phyloP scores from a whole-genome alignment of 148 eudicot genomes.

The Gaultheria prostrata region DNA sequence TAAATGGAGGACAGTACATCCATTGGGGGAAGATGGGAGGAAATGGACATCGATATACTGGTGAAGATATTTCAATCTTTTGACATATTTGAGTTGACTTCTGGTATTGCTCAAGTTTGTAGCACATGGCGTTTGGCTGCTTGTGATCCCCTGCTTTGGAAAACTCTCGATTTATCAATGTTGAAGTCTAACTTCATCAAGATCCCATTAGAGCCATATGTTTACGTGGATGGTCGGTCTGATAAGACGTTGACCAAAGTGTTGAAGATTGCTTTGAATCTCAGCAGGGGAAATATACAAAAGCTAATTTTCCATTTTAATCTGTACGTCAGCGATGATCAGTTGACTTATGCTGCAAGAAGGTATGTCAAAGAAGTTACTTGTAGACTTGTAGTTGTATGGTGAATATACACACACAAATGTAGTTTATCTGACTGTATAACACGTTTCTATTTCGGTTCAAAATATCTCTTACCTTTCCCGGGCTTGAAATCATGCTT shows the following conservation, averaged over 20 bases:
- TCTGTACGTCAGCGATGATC: slow-evolving; percentile 43
- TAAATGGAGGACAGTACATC: slow-evolving; percentile 27
- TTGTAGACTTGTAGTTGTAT: not conserved
- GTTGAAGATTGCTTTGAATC: slow-evolving; percentile 39
- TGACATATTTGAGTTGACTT: slow-evolving; percentile 34
- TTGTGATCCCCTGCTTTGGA: slow-evolving; percentile 48
- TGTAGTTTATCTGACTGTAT: not conserved
- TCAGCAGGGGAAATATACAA: slow-evolving; percentile 30
- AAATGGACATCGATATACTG: slow-evolving; percentile 44
- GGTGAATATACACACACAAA: not conserved
- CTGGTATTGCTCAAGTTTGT: slow-evolving; percentile 45
- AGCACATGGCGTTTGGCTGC: slow-evolving; percentile 45
- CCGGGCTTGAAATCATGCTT: not conserved
- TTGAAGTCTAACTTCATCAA: slow-evolving; percentile 41
- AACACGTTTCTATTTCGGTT: not conserved
- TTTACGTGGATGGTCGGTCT: slow-evolving; percentile 41
- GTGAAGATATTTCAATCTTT: slow-evolving; percentile 41
- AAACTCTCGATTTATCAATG: slow-evolving; percentile 35
- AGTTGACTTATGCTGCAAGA: slow-evolving; percentile 46
- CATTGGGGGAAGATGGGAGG: slow-evolving; percentile 37
- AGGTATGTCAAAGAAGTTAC: slow-evolving; percentile 27
- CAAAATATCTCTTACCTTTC: not conserved
- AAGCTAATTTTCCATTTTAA: slow-evolving; percentile 42
- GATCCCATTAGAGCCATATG: slow-evolving; percentile 44
- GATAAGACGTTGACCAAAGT: slow-evolving; percentile 34